A percentile compares a stretch with the other conserved stretches of the same genome.
These are phyloP conservation scores for Fusarium tupiense DNA, from an alignment of 2,329 filamentous ascomycete species.

Conservation along the genomic window DNA sequence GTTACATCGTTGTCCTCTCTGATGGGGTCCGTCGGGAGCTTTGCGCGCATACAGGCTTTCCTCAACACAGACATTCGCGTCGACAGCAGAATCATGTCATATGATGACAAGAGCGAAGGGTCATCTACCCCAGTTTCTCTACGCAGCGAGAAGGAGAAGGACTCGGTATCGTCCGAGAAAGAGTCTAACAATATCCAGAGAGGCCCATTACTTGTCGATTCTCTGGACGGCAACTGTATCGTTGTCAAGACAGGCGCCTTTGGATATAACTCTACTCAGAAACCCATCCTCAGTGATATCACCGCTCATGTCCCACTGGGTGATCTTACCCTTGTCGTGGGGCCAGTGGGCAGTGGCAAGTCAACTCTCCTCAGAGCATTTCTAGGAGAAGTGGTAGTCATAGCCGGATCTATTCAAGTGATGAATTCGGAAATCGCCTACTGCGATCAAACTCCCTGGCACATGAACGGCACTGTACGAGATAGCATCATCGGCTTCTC, in stretches of 20 bases:
- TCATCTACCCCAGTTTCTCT: not conserved
- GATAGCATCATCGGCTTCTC: constrained; percentile 47
- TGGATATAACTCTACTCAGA: constrained; percentile 15
- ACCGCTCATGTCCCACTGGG: not conserved
- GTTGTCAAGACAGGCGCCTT: constrained; percentile 5
- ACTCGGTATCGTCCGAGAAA: not conserved
- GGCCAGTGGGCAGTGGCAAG: constrained; percentile 51
- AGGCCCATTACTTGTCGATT: rapidly evolving
- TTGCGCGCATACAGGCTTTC: constrained; percentile 26
- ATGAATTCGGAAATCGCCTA: constrained; percentile 23
- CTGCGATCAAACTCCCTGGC: constrained; percentile 43
- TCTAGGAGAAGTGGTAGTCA: constrained; percentile 40
- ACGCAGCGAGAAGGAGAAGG: not conserved
- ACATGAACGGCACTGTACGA: constrained; percentile 45
- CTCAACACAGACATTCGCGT: constrained; percentile 12
- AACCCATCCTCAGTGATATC: constrained; percentile 11
- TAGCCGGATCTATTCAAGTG: constrained; percentile 11
- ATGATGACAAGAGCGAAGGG: not conserved
- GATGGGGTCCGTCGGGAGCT: constrained; percentile 31
- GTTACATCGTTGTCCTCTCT: constrained; percentile 19
- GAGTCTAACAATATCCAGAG: not conserved
- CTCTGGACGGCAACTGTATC: not conserved
- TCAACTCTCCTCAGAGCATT: constrained; percentile 47
- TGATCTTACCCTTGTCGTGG: constrained; percentile 42
- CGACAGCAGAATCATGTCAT: constrained; percentile 1